Percentiles rank a stretch among this genome's conserved stretches.
These are phyloP conservation scores for Micractinium sp. DNA, from an alignment of 139 green algal species.

Conservation along the genomic window DNA sequence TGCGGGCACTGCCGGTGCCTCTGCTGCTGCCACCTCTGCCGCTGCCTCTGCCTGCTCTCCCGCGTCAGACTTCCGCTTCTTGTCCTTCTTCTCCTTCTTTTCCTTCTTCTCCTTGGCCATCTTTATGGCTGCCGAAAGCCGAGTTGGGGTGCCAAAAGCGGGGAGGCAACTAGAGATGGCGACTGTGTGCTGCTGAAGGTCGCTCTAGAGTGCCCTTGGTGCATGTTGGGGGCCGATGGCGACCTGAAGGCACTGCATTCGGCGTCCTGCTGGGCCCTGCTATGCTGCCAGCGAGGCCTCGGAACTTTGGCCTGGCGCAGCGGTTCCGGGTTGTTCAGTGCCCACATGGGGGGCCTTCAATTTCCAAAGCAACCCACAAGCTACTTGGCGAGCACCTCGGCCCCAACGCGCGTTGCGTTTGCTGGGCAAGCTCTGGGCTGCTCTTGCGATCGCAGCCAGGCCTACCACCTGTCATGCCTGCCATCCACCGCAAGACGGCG, in stretches of 20 bases:
- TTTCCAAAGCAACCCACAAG: neutral
- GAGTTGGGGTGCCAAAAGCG: neutral
- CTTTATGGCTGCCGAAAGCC: neutral
- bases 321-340: too few species aligned
- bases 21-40: neutral
- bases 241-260: neutral
- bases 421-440: too few species aligned
- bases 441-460: neutral
- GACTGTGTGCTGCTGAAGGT: neutral
- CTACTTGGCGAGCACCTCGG: neutral
- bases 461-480: constrained; percentile 21
- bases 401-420: neutral
- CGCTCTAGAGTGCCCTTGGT: too few species aligned
- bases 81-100: constrained; percentile 54
- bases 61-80: constrained; percentile 31
- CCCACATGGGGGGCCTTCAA: too few species aligned
- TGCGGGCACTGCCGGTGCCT: neutral
- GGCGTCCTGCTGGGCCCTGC: neutral
- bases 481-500: neutral
- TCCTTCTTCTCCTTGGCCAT: constrained; percentile 37
- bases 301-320: too few species aligned
- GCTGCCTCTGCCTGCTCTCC: constrained; percentile 14
- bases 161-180: neutral
- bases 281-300: neutral
- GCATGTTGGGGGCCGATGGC: neutral